Base-by-base conservation (phyloP, 1,284 basidiomycete genomes). In the Rhodotorula sp. region DNA sequence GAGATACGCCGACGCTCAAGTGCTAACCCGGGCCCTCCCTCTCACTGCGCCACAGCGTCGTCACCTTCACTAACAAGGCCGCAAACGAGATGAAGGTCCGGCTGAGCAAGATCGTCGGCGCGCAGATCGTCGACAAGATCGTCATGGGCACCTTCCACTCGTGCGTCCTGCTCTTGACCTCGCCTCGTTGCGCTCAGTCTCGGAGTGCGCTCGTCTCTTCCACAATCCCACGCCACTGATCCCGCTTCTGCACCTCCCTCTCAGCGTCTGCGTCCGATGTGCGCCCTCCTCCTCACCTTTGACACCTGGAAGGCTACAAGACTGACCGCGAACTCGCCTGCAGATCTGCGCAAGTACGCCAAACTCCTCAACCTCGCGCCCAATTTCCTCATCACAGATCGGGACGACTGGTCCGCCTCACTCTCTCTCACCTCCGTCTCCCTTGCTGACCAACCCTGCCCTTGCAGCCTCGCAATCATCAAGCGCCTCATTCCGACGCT, bases 51-150 rank as follows among this genome's bases (percentile, higher is more conserved):
- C 12, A 12, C 66, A 75, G 74, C 3, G 78, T 77, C 37, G 82
- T 83, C 69, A 83, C 82, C 15, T 82, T 83, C 70, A 83, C 82
- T 50, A 79, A 79, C 72, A 79, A 79, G 82, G 92, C 93, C 7
- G 92, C 93, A 1, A 89, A 88, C 74, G 93, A 96, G 83, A 94
- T 96, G 93, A 86, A 87, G 71, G 85, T 87, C 73, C 85, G 94
- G 5, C 83, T 97, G 39, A 81, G 83, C 34, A 86, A 85, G 70
- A 83, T 95, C n/a, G 85, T 96, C 37, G 92, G 92, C 6, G 84
- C 86, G 57, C 81, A 86, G 34, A 80, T 81, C 13, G 90, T 89
- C 1, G 83, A 84, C 27, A 83, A 86, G 62, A 84, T 96, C 46
- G 86, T 89, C 17, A 76, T 78, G 72, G 87, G 86, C 81, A 74